Evolutionary conservation across 495 filamentous ascomycete genomes (phyloP).

Genomic region (Podospora tetraspora): DNA sequence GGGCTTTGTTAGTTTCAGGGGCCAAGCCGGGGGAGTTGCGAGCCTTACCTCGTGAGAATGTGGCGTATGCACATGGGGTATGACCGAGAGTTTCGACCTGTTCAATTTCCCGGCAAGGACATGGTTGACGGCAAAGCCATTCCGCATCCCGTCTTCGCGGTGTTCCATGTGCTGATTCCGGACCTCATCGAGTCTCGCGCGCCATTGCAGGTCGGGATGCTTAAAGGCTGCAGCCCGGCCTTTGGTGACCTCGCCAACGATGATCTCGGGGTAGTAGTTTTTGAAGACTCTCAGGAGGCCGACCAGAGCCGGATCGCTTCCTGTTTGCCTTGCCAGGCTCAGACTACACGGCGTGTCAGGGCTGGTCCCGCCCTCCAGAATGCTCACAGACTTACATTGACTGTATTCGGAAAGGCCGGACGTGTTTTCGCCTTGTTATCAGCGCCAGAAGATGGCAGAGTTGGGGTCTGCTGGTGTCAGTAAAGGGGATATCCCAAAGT

Average conservation of each 20-base stretch:
- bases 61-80: conserved; percentile 71
- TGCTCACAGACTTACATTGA: conserved; percentile 54
- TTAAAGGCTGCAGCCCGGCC: conserved; percentile 54
- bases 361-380: neutral
- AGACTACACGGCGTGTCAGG: conserved; percentile 39
- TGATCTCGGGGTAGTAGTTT: conserved; percentile 85
- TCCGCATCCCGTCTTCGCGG: conserved; percentile 26
- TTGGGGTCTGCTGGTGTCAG: conserved; percentile 38
- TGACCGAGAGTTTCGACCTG: conserved; percentile 34
- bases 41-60: conserved; percentile 57
- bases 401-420: conserved; percentile 80
- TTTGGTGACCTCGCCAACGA: conserved; percentile 59
- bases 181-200: conserved; percentile 58
- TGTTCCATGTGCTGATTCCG: conserved; percentile 53
- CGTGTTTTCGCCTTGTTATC: conserved; percentile 80
- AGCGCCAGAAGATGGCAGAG: conserved; percentile 80
- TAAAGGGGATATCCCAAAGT: neutral
- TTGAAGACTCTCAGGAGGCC: conserved; percentile 81
- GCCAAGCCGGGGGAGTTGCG: conserved; percentile 9
- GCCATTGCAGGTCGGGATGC: conserved; percentile 77
- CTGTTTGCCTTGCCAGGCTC: conserved; percentile 53
- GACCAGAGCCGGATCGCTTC: conserved; percentile 67
- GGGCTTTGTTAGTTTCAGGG: conserved; percentile 3
- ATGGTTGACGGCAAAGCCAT: conserved; percentile 51
- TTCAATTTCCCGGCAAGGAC: conserved; percentile 42